phyloP scores from a whole-genome alignment of 768 basidiomycete species.

The Mycena belliarum region DNA sequence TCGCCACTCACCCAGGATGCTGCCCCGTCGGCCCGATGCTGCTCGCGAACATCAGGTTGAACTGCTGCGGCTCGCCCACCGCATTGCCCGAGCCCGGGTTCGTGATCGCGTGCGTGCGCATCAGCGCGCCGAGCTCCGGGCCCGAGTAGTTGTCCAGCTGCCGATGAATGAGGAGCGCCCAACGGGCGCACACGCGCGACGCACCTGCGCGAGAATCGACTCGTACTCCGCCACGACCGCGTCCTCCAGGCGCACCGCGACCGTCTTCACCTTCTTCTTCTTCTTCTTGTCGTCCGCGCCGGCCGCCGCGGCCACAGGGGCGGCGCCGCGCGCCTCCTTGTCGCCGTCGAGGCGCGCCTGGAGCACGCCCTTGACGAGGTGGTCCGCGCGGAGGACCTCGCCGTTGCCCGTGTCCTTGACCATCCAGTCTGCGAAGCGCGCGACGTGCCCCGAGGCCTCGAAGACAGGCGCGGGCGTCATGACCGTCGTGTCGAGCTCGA shows the following conservation, averaged over 20 bases:
- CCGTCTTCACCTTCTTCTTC: slow-evolving; percentile 72
- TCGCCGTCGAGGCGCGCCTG: slow-evolving; percentile 89
- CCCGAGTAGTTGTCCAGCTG: slow-evolving; percentile 95
- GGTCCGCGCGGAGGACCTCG: slow-evolving; percentile 95
- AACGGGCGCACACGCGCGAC: slow-evolving; percentile 25
- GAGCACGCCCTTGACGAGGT: slow-evolving; percentile 90
- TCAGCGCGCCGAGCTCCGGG: slow-evolving; percentile 83
- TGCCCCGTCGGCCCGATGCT: slow-evolving; percentile 98
- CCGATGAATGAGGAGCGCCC: not conserved
- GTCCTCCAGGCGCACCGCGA: slow-evolving; percentile 74
- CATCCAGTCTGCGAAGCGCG: slow-evolving; percentile 99
- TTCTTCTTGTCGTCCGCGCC: slow-evolving; percentile 58
- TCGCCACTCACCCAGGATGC: slow-evolving; percentile 75
- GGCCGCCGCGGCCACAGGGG: slow-evolving; percentile 55
- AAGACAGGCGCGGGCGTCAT: slow-evolving; percentile 96
- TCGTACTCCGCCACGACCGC: slow-evolving; percentile 78
- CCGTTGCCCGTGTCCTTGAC: slow-evolving; percentile 94
- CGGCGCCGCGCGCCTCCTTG: slow-evolving; percentile 80
- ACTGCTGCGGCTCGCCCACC: slow-evolving; percentile 89
- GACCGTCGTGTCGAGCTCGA: slow-evolving; percentile 96
- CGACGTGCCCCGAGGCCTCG: slow-evolving; percentile 96
- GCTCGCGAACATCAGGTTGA: slow-evolving; percentile 98
- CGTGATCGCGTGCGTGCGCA: slow-evolving; percentile 72
- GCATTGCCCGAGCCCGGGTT: slow-evolving; percentile 95
- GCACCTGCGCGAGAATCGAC: slow-evolving; percentile 81